Conservation (phyloP, 2,329 filamentous ascomycete genomes). For the Thelonectria blattea region DNA sequence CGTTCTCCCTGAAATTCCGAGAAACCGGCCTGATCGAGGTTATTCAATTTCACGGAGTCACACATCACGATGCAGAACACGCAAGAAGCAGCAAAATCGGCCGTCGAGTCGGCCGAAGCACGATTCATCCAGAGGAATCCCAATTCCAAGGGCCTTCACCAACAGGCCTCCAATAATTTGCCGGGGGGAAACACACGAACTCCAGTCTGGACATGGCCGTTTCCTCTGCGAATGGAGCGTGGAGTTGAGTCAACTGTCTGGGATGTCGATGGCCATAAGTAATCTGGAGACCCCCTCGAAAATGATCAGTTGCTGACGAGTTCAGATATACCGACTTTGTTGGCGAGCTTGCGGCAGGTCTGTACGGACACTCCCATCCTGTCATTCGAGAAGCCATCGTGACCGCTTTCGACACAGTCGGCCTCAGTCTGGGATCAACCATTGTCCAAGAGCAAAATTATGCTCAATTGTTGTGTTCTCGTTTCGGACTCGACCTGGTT, state of each 20-base stretch:
- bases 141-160: background rate
- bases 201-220: background rate
- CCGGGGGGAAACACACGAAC: background rate
- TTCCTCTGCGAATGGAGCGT: background rate
- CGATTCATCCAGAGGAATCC: background rate
- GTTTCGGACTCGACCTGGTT: constrained; percentile 58
- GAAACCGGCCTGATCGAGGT: too few species aligned
- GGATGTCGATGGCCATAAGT: background rate
- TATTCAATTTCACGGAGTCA: background rate
- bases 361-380: constrained; percentile 66
- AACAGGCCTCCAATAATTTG: background rate
- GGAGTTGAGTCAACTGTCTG: background rate
- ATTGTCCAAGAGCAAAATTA: constrained; percentile 54
- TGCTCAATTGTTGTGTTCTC: constrained; percentile 51
- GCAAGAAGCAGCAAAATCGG: background rate
- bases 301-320: background rate
- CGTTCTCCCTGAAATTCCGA: too few species aligned
- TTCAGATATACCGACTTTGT: constrained; percentile 58
- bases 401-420: constrained; percentile 45
- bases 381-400: constrained; percentile 53
- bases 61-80: background rate
- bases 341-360: constrained; percentile 63
- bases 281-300: background rate
- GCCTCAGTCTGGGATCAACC: constrained; percentile 58
- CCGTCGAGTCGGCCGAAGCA: background rate